These are phyloP conservation scores for Arthrobotrys iridis DNA, from an alignment of 2,329 filamentous ascomycete genomes.

Conservation along the genomic window DNA sequence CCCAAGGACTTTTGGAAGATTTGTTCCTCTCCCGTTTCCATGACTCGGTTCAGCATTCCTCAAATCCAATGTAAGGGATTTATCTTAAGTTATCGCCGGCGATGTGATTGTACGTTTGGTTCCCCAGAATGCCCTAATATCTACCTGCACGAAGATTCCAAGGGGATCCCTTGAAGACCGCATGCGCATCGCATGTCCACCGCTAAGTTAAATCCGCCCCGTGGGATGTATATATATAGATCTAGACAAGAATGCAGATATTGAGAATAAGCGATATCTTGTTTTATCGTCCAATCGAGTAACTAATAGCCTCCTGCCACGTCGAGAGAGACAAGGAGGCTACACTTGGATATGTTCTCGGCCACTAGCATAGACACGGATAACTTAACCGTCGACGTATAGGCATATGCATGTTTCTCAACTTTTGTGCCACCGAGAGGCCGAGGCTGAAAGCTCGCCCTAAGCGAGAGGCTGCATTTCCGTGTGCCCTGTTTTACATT, in stretches of 20 bases:
- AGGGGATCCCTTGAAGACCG: conserved; percentile 7
- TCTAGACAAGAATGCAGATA: conserved; percentile 31
- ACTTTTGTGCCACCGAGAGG: conserved; percentile 16
- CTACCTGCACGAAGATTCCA: neutral
- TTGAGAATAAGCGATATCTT: conserved; percentile 4
- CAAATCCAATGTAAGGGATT: conserved; percentile 17
- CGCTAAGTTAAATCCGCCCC: neutral
- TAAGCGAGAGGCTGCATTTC: conserved; percentile 26
- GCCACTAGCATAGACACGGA: neutral
- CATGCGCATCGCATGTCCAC: neutral
- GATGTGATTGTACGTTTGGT: neutral
- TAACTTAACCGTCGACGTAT: neutral
- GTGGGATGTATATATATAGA: no score
- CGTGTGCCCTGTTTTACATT: conserved; percentile 16
- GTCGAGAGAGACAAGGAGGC: conserved; percentile 12
- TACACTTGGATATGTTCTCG: conserved; percentile 15
- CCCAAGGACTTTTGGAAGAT: conserved; percentile 3
- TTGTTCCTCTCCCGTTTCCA: neutral
- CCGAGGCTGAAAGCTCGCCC: conserved; percentile 12
- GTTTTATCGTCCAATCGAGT: conserved; percentile 7
- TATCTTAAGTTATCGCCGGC: conserved; percentile 13
- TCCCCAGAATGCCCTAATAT: conserved; percentile 12
- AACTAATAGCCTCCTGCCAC: conserved; percentile 50
- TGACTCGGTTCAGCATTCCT: conserved; percentile 35
- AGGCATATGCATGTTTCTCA: neutral